Percentiles rank a stretch among this genome's conserved stretches.
Conservation (phyloP, 345 rosid species). For the Euclidium syriacum region DNA sequence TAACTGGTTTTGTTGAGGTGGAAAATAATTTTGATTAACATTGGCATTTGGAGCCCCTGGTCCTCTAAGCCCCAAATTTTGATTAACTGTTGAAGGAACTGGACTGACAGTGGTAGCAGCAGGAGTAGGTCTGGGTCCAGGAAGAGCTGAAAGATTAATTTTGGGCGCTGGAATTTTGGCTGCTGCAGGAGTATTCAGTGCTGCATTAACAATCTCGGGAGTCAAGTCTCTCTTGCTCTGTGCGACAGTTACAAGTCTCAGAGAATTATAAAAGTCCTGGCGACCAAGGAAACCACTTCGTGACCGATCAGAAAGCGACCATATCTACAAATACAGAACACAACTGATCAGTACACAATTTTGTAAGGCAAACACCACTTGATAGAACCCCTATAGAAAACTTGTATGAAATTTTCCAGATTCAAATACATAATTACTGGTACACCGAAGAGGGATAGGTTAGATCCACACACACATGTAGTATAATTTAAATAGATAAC, state of each 20-base stretch:
- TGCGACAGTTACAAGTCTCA: conserved; percentile 93
- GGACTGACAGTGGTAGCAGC: conserved; percentile 39
- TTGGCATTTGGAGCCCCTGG: conserved; percentile 48
- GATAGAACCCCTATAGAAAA: neutral
- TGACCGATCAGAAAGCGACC: conserved; percentile 82
- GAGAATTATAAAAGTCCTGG: conserved; percentile 78
- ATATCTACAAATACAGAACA: conserved; percentile 51
- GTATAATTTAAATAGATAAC: neutral
- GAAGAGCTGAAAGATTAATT: conserved; percentile 60
- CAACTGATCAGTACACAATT: conserved; percentile 6
- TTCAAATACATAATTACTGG: conserved; percentile 2
- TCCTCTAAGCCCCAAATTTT: conserved; percentile 55
- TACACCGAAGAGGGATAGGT: neutral
- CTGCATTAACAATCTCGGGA: conserved; percentile 93
- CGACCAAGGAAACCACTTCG: conserved; percentile 76
- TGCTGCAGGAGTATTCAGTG: conserved; percentile 89
- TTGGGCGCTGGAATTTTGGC: conserved; percentile 92
- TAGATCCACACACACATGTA: conserved; percentile 5
- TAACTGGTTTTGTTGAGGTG: conserved; percentile 52
- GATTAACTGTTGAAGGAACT: conserved; percentile 34
- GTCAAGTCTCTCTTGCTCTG: conserved; percentile 93
- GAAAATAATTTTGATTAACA: conserved; percentile 42
- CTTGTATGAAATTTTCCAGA: neutral
- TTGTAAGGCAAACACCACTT: neutral
- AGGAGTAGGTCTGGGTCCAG: conserved; percentile 43